phyloP scores from a whole-genome alignment of 1,284 basidiomycete genomes.

The Chiua sp. region DNA sequence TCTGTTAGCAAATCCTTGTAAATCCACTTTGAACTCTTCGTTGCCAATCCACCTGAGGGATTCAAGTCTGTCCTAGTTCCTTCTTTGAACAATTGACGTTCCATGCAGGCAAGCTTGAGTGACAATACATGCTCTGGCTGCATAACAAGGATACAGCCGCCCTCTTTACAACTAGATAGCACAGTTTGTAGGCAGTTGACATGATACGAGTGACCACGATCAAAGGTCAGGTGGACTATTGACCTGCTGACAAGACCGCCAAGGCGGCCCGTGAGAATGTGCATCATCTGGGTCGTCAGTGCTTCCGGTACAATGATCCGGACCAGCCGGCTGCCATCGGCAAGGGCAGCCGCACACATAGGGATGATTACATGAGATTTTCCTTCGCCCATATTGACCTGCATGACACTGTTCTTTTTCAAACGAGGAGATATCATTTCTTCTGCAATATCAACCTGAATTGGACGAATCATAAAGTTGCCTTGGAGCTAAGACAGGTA shows the following conservation, averaged over 20 bases:
- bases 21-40: no score
- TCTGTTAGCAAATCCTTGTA: no score
- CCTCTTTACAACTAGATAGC: conserved; percentile 42
- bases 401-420: conserved; percentile 43
- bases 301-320: conserved; percentile 53
- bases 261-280: conserved; percentile 48
- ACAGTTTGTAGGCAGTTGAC: conserved; percentile 23
- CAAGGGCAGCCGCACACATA: conserved; percentile 44
- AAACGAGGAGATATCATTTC: conserved; percentile 52
- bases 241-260: conserved; percentile 49
- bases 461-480: conserved; percentile 43
- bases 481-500: conserved; percentile 44
- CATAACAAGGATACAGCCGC: conserved; percentile 48
- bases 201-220: conserved; percentile 35
- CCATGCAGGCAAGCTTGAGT: conserved; percentile 50
- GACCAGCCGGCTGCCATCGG: conserved; percentile 46
- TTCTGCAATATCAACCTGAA: conserved; percentile 46
- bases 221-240: conserved; percentile 54
- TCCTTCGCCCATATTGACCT: conserved; percentile 65
- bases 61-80: no score
- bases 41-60: no score
- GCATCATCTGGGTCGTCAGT: conserved; percentile 47
- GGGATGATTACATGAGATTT: conserved; percentile 60
- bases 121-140: conserved; percentile 61
- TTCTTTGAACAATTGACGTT: conserved; percentile 18